Evolutionary conservation across 2,329 filamentous ascomycete species (phyloP).

Genomic region (Penicillium glabrum): DNA sequence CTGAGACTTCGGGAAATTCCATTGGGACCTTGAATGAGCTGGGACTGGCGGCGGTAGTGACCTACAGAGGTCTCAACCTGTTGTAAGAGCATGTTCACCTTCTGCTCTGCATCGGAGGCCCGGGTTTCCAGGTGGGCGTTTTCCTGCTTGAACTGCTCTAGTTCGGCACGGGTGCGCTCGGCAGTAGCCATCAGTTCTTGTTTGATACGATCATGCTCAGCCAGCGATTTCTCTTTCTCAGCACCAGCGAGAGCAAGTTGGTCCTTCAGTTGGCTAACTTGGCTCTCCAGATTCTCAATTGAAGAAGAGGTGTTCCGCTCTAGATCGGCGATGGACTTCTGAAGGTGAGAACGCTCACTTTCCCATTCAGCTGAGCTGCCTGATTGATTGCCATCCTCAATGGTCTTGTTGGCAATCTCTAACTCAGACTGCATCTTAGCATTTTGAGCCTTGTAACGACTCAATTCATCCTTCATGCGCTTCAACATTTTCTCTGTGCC

Average conservation of each 20-base stretch:
- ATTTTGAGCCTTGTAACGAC: conserved; percentile 87
- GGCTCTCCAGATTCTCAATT: conserved; percentile 67
- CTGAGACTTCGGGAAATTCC: conserved; percentile 54
- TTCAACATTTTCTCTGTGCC: conserved; percentile 99
- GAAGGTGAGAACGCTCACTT: conserved; percentile 66
- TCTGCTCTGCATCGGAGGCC: conserved; percentile 85
- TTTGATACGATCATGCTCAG: conserved; percentile 54
- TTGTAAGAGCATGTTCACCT: conserved; percentile 88
- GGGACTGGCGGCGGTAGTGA: conserved; percentile 80
- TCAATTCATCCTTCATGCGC: conserved; percentile 96
- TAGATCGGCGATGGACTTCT: conserved; percentile 66
- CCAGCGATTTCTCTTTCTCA: conserved; percentile 68
- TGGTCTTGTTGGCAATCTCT: conserved; percentile 61
- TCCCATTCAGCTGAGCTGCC: conserved; percentile 67
- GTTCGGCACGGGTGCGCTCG: conserved; percentile 62
- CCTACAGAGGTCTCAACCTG: conserved; percentile 93
- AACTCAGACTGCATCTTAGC: conserved; percentile 78
- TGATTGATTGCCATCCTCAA: conserved; percentile 39
- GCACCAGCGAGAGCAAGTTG: conserved; percentile 66
- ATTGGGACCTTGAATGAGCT: conserved; percentile 40
- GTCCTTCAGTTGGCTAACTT: conserved; percentile 67
- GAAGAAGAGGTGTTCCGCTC: conserved; percentile 69
- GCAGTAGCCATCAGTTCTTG: conserved; percentile 58
- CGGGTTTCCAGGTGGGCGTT: conserved; percentile 79
- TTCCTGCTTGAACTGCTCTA: conserved; percentile 80